These are phyloP conservation scores for Mycosphaerella sp. DNA, from an alignment of 2,329 filamentous ascomycete species.

Conservation along the genomic window DNA sequence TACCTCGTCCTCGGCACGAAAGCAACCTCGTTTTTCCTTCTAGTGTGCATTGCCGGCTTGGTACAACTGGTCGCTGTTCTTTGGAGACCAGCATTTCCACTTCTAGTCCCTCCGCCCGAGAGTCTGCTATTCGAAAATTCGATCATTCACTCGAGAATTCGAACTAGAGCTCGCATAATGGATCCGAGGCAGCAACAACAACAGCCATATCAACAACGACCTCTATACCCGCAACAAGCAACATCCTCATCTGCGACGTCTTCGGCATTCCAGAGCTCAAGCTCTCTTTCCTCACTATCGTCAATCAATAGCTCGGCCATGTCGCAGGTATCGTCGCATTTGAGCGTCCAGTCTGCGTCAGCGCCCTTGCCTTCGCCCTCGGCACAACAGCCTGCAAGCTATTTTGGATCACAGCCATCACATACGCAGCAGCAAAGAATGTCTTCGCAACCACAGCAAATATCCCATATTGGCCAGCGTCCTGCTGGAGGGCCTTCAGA, in stretches of 20 bases:
- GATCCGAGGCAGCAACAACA: slow-evolving; percentile 28
- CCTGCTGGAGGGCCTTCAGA: slow-evolving; percentile 34
- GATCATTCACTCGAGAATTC: neutral
- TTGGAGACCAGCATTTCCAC: no score
- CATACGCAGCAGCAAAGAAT: slow-evolving; percentile 31
- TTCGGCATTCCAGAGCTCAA: slow-evolving; percentile 39
- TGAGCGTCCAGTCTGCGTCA: slow-evolving; percentile 27
- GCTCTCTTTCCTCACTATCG: slow-evolving; percentile 38
- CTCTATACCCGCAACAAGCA: slow-evolving; percentile 34
- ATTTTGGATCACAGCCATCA: slow-evolving; percentile 31
- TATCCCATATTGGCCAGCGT: slow-evolving; percentile 30
- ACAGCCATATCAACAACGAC: slow-evolving; percentile 18
- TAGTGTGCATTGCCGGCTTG: no score
- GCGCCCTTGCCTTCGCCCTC: slow-evolving; percentile 33
- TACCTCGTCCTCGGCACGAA: no score
- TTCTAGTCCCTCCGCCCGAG: neutral
- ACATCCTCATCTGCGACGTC: slow-evolving; percentile 25
- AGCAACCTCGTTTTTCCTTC: no score
- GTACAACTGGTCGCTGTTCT: no score
- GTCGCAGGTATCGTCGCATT: slow-evolving; percentile 32
- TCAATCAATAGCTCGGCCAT: slow-evolving; percentile 22
- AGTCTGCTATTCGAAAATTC: no score
- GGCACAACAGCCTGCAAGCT: slow-evolving; percentile 28
- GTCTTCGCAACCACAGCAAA: slow-evolving; percentile 28
- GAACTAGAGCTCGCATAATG: slow-evolving; percentile 10